These are phyloP conservation scores for Paramarasmius palmivorus DNA, from an alignment of 1,284 basidiomycete genomes.

Conservation along the genomic window DNA sequence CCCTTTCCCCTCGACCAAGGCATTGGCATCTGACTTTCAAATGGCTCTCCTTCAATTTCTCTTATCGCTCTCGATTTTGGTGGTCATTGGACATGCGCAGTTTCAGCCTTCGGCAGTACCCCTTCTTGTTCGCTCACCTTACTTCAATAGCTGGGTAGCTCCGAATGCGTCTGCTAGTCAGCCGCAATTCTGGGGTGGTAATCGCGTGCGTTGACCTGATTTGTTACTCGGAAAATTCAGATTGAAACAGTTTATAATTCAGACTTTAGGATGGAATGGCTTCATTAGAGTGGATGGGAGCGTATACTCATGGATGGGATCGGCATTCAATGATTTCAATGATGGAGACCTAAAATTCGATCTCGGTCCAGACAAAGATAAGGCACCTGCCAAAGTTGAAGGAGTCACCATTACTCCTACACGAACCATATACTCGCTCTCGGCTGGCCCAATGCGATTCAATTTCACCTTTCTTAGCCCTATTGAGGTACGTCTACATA, in stretches of 20 bases:
- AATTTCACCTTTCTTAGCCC: slow-evolving; percentile 41
- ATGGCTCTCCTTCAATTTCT: not conserved
- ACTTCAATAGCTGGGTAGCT: slow-evolving; percentile 34
- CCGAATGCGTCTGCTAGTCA: not conserved
- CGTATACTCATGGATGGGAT: too few relatives aligned
- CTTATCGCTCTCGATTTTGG: not conserved
- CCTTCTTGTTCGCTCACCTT: slow-evolving; percentile 36
- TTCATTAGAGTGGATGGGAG: slow-evolving; percentile 9
- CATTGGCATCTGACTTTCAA: too few relatives aligned
- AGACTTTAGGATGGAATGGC: slow-evolving; percentile 7
- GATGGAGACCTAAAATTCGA: too few relatives aligned
- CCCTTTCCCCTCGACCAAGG: too few relatives aligned
- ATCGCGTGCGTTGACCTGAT: not conserved
- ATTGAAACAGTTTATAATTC: not conserved
- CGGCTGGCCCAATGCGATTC: slow-evolving; percentile 36
- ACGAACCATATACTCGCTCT: slow-evolving; percentile 28
- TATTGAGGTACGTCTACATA: slow-evolving; percentile 36
- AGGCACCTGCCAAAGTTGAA: too few relatives aligned
- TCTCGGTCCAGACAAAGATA: too few relatives aligned
- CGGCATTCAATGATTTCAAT: not conserved
- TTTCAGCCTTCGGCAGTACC: slow-evolving; percentile 19
- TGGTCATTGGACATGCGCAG: not conserved
- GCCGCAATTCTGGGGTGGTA: not conserved
- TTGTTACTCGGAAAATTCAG: not conserved
- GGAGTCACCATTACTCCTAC: slow-evolving; percentile 6